These are phyloP conservation scores for Claviceps sp. DNA, from an alignment of 2,329 filamentous ascomycete genomes.

Conservation along the genomic window DNA sequence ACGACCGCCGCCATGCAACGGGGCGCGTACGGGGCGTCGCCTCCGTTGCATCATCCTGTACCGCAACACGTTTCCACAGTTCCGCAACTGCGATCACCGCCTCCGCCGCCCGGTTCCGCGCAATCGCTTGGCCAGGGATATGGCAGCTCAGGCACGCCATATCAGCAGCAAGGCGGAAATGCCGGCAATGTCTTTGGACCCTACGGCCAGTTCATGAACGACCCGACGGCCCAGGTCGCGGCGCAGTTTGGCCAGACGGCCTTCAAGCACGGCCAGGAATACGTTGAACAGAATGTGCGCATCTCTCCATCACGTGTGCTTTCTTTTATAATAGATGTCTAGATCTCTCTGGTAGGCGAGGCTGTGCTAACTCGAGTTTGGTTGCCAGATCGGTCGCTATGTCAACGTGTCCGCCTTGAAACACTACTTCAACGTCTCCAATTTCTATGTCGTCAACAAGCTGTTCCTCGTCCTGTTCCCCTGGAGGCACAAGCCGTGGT, in stretches of 20 bases:
- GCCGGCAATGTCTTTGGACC: slow-evolving; percentile 47
- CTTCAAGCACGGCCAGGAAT: slow-evolving; percentile 82
- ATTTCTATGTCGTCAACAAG: slow-evolving; percentile 91
- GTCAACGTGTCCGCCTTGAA: slow-evolving; percentile 88
- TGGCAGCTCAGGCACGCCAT: slow-evolving; percentile 50
- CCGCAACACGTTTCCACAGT: slow-evolving; percentile 98
- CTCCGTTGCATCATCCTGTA: slow-evolving; percentile 90
- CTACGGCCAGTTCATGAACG: slow-evolving; percentile 90
- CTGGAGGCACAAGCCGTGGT: slow-evolving; percentile 97
- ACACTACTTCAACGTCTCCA: slow-evolving; percentile 99
- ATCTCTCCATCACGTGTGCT: not conserved
- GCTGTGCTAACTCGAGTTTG: slow-evolving; percentile 7
- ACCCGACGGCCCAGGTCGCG: slow-evolving; percentile 88
- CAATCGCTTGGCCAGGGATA: slow-evolving; percentile 51
- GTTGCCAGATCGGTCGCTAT: slow-evolving; percentile 47
- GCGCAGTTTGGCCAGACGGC: slow-evolving; percentile 89
- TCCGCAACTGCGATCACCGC: slow-evolving; percentile 89
- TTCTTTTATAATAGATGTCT: not conserved
- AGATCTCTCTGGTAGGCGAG: too few relatives aligned
- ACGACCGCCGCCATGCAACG: slow-evolving; percentile 57
- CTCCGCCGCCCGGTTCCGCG: slow-evolving; percentile 59
- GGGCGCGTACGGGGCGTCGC: slow-evolving; percentile 71
- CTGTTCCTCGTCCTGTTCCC: slow-evolving; percentile 88
- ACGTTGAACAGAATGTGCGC: slow-evolving; percentile 85
- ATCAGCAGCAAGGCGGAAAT: slow-evolving; percentile 49